Percentiles rank a stretch among this genome's conserved stretches.
Conservation (phyloP, 2,329 filamentous ascomycete genomes). For the Sporothrix dimorphospora region DNA sequence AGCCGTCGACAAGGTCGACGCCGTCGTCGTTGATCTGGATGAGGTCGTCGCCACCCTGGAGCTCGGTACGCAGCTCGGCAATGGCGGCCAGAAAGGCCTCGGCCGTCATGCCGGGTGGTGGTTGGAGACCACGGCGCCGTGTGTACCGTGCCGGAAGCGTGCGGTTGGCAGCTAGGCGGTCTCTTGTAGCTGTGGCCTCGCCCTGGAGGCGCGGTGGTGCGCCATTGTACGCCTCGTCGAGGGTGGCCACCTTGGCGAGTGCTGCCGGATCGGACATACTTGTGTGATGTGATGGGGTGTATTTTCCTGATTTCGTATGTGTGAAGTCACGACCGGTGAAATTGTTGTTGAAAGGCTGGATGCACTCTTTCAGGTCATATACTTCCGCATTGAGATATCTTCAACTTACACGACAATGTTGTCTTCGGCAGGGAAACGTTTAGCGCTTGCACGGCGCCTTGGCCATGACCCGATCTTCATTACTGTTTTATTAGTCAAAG, state of each 20-base stretch:
- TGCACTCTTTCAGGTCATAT: not conserved
- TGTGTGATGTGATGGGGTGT: too few relatives aligned
- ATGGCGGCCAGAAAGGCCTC: constrained; percentile 39
- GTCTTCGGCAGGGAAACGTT: not conserved
- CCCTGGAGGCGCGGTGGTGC: constrained; percentile 35
- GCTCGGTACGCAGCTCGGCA: constrained; percentile 38
- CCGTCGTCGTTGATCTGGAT: constrained; percentile 42
- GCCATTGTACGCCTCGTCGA: constrained; percentile 38
- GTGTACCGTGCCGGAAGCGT: constrained; percentile 35
- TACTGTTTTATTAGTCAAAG: constrained; percentile 13
- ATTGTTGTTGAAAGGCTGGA: not conserved
- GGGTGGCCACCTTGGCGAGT: constrained; percentile 14
- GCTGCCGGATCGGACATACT: too few relatives aligned
- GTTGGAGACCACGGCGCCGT: constrained; percentile 35
- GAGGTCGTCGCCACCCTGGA: constrained; percentile 38
- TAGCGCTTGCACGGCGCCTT: constrained; percentile 1
- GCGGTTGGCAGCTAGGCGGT: constrained; percentile 35
- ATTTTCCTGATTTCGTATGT: too few relatives aligned
- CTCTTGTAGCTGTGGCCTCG: constrained; percentile 35
- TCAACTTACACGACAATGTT: not conserved
- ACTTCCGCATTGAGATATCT: not conserved
- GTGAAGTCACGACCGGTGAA: too few relatives aligned
- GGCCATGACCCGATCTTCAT: not conserved
- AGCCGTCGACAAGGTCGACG: constrained; percentile 40
- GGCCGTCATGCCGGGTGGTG: constrained; percentile 38